Base-by-base conservation (phyloP, 257 asterid genomes). In the Mitragyna speciosa region DNA sequence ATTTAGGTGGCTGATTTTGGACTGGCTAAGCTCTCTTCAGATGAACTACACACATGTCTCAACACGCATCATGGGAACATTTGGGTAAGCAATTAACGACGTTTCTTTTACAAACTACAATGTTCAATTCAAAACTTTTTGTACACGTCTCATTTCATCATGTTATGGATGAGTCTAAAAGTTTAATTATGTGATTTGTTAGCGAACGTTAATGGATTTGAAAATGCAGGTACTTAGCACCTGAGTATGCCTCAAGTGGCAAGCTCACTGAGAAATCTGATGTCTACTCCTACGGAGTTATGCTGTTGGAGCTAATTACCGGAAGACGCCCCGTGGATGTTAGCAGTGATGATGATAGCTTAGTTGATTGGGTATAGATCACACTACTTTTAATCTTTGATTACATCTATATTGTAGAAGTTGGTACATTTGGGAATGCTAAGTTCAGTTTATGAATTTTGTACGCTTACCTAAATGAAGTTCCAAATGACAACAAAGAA, bases 61-160 rank as follows among this genome's bases (percentile, higher is more conserved):
- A 12, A 95, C 98, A 41, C 91, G 98, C 54, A 93, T 95, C 58
- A 95, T 95, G 98, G 98, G 98, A 79, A 95, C 98, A 52, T 93
- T 95, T 48, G 98, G 98, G 98, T 95, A 83, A 49, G 85, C 75
- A 58, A 3, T 45, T 6, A 39, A 19, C 54, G 26, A 41, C 36
- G 0, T 49, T 49, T 48, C 19, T 15, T 33, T 1, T 14, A 75
- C 10, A 39, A 58, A 36, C 24, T 16, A 10, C 19, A 47, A 24
- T 12, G 24, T 14, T 3, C 24, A 7, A 4, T 64, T 20, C n/a
- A 36, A 1, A 67, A 67, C n/a, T 5, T 54, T 58, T 26, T 26
- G 17, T 64, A 16, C 7, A 0, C 0, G 39, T 28, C 19, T 0
- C 7, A 12, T 64, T 64, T 64, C 64, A 64, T 28, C 8, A 63